Base-by-base conservation (phyloP, 129 eudicot genomes). In the Escallonia herrerae region DNA sequence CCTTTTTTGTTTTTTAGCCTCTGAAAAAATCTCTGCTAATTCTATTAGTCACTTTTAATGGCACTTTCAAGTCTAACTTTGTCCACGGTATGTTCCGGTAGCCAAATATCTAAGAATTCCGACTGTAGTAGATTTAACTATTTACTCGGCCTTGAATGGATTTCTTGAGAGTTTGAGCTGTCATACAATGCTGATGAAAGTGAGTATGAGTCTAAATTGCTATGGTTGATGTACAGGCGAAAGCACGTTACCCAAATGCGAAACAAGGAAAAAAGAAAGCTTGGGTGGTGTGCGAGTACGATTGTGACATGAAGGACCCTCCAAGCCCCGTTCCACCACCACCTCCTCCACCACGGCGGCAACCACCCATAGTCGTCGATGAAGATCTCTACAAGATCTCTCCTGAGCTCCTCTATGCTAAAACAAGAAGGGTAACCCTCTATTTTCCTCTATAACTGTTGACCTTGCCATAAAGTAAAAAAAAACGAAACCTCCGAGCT, bases 351-450 rank as follows among this genome's bases (percentile, higher is more conserved):
- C 65, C 80, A 11, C 66, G 78, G 6, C 69, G 65, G 43, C 10
- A 15, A 12, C 73, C 75, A 40, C 79, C 81, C 33, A 94, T 82
- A 69, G 87, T 95, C 2, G 90, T 89, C 0, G 97, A 94, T 59
- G 95, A 94, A 70, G 99, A 94, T 71, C 58, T 94, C 5, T 94
- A 94, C 83, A 72, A 84, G 72, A 93, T 93, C 67, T 90, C 98
- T 14, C 96, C 98, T 62, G 91, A 84, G 54, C 84, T 85, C 63
- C 87, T 93, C 81, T 81, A 78, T 52, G 72, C 79, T 11, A 84
- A 83, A 38, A 62, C 88, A 68, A 83, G 62, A 83, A 86, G 77
- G 90, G 97, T 91, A 75, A 62, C 10, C 50, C 57, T 41, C 9
- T 40, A 14, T 48, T 59, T 38, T 2, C 44, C 43, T 2, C 13